Conservation (phyloP, 192 early-diverging fungal species). For the Irineochytrium annulatum region DNA sequence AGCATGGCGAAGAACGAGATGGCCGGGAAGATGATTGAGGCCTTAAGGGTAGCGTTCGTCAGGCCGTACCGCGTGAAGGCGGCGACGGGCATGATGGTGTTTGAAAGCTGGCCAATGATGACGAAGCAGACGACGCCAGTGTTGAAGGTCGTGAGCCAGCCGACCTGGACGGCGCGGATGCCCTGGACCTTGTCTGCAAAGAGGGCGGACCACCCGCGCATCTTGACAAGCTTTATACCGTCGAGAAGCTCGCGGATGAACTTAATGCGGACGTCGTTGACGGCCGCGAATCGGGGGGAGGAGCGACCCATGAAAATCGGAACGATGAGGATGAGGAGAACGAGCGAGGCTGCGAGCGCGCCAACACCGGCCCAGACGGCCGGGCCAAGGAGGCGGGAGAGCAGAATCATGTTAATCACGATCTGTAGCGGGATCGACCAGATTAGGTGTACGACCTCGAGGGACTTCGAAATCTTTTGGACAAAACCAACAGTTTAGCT, state of each 20-base stretch:
- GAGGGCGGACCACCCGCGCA: background rate
- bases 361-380: conserved; percentile 9
- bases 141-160: conserved; percentile 5
- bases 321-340: conserved; percentile 8
- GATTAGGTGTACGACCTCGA: too few species aligned
- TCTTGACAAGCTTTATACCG: conserved; percentile 20
- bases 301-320: conserved; percentile 10
- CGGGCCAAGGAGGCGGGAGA: too few species aligned
- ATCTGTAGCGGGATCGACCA: too few species aligned
- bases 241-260: conserved; percentile 27
- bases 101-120: conserved; percentile 25
- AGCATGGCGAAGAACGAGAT: conserved; percentile 28
- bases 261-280: conserved; percentile 28
- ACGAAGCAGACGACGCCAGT: conserved; percentile 20
- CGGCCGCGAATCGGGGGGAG: conserved; percentile 1
- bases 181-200: conserved; percentile 9
- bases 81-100: conserved; percentile 8
- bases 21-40: conserved; percentile 33
- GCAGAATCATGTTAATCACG: too few species aligned
- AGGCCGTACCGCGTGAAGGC: conserved; percentile 22
- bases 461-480: too few species aligned
- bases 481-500: too few species aligned
- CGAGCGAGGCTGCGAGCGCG: background rate
- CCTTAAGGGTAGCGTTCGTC: background rate
- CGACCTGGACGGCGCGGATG: conserved; percentile 12